Evolutionary conservation across 2,329 filamentous ascomycete species (phyloP), one percentile per base, ranked within the genome.

Genomic region (Colletotrichum zoysiae): DNA sequence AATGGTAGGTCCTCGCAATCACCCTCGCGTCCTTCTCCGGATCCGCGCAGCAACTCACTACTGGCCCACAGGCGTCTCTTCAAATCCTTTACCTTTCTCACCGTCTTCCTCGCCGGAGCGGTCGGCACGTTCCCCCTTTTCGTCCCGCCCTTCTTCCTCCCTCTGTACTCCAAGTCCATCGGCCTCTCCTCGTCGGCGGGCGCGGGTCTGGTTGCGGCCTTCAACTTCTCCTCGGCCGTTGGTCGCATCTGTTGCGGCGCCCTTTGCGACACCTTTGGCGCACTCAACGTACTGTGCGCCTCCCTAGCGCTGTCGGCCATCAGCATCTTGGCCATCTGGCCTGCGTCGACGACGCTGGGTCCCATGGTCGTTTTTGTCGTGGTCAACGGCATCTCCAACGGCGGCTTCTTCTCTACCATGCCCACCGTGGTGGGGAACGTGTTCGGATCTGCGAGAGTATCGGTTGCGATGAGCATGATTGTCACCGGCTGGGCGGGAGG

Each of bases 401-500:
- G 90, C 0, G 88, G 86, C 0, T 91, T 91, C 81, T 91, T 92
- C 76, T 86, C 87, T 1, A 87, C 87, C 0, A 90, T 91, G 83
- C 90, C 90, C 0, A 91, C 89, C 0, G 89, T 89, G 2, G 86
- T 91, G 0, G 86, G 87, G 0, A 89, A 86, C 74, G 84, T 89
- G 0, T 90, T 90, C 79, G 89, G 88, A 1, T 87, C 84, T 4
- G 84, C 83, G 1, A 81, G 86, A 5, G 84, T 89, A 48, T 82
- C 85, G 4, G 85, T 89, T 26, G 88, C 87, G 0, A 89, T 91
- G 85, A 85, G 87, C 5, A 90, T 91, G 88, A 84, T 89, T 48
- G 84, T 90, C 2, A 90, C 86, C 0, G 86, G 87, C 1, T 92
- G 89, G 89, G 82, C 84, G 2, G 86, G 85, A 0, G 89, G 90